phyloP scores from a whole-genome alignment of 2,329 filamentous ascomycete species.

The Colletotrichum abscissum region DNA sequence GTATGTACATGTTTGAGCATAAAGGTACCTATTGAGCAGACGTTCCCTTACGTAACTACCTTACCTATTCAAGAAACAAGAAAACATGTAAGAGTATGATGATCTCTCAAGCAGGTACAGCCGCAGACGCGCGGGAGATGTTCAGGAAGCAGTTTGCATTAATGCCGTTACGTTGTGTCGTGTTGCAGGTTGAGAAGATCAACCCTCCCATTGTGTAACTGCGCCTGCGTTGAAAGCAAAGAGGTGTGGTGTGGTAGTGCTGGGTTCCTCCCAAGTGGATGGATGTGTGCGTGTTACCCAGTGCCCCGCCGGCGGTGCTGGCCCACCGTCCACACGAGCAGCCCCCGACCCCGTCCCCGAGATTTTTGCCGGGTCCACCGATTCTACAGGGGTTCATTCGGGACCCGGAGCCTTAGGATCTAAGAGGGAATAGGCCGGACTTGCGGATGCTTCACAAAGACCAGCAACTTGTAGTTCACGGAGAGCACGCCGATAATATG shows the following conservation, averaged over 20 bases:
- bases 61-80: neutral
- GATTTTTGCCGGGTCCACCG: neutral
- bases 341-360: conserved; percentile 4
- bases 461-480: too few relatives aligned
- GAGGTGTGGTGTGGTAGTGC: neutral
- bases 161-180: conserved; percentile 3
- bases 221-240: neutral
- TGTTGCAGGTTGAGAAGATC: conserved; percentile 21
- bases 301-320: neutral
- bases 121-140: neutral
- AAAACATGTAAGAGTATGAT: too few relatives aligned
- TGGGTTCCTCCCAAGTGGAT: neutral
- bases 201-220: neutral
- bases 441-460: neutral
- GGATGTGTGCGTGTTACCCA: too few relatives aligned
- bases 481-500: too few relatives aligned
- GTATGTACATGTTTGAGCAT: too few relatives aligned
- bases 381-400: neutral
- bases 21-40: too few relatives aligned
- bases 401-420: neutral
- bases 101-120: neutral
- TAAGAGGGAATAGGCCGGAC: too few relatives aligned
- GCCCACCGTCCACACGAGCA: neutral
- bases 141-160: neutral
- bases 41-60: too few relatives aligned